These are phyloP conservation scores for Cyathus striatus DNA, from an alignment of 768 basidiomycete genomes.

Conservation along the genomic window DNA sequence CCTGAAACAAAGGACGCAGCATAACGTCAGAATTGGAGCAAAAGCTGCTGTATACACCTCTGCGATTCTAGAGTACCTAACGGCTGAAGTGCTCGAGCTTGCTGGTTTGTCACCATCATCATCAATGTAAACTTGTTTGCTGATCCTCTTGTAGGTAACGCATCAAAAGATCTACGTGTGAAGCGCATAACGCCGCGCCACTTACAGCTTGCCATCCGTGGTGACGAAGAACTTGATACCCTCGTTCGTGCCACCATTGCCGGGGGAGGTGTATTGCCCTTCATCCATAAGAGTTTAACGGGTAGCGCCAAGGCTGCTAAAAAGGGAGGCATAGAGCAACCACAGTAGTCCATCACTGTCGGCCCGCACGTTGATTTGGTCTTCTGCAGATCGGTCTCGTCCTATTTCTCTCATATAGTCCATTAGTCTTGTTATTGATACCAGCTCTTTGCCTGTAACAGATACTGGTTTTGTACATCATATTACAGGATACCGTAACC, in stretches of 20 bases:
- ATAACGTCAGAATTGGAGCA: slow-evolving; percentile 94
- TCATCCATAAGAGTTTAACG: slow-evolving; percentile 84
- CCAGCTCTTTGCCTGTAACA: not conserved
- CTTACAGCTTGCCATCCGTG: slow-evolving; percentile 92
- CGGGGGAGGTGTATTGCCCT: slow-evolving; percentile 82
- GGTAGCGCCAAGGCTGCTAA: slow-evolving; percentile 43
- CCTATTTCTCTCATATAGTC: not conserved
- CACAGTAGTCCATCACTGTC: not conserved
- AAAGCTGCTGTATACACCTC: slow-evolving; percentile 97
- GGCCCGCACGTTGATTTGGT: no score
- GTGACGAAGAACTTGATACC: slow-evolving; percentile 95
- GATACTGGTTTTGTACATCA: not conserved
- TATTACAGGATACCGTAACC: not conserved
- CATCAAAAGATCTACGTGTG: slow-evolving; percentile 94
- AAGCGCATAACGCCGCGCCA: slow-evolving; percentile 97
- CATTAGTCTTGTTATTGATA: not conserved
- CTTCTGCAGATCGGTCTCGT: not conserved
- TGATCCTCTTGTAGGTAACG: slow-evolving; percentile 60
- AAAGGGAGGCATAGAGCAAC: slow-evolving; percentile 23
- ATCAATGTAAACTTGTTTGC: not conserved
- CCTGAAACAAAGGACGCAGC: slow-evolving; percentile 86
- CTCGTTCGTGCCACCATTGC: slow-evolving; percentile 94
- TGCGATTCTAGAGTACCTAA: slow-evolving; percentile 93
- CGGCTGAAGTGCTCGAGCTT: slow-evolving; percentile 93
- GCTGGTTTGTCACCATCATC: slow-evolving; percentile 56